phyloP scores from a whole-genome alignment of 2,329 filamentous ascomycete species.

The Cordyceps pruinosa region DNA sequence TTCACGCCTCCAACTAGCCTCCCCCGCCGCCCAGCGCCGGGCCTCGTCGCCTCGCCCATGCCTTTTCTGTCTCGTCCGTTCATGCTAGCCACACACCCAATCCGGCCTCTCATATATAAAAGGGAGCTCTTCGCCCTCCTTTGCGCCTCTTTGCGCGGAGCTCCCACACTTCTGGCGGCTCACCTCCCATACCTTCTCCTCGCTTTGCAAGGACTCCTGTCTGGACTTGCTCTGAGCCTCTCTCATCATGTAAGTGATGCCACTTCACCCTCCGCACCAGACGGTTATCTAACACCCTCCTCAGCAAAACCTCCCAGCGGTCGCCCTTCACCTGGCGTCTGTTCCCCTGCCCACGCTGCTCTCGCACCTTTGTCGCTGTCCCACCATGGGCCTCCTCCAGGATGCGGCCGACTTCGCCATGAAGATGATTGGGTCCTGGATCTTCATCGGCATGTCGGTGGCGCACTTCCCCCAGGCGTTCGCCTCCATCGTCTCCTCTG shows the following conservation, averaged over 20 bases:
- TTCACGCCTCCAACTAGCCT: neutral
- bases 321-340: too few species aligned
- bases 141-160: neutral
- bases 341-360: too few species aligned
- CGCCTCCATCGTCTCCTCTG: slow-evolving; percentile 29
- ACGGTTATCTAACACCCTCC: neutral
- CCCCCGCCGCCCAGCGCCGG: neutral
- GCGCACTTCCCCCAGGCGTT: slow-evolving; percentile 47
- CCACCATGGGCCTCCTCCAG: neutral
- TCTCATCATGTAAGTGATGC: neutral
- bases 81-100: slow-evolving; percentile 9
- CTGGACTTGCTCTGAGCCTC: too few species aligned
- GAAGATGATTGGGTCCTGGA: slow-evolving; percentile 40
- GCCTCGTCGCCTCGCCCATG: neutral
- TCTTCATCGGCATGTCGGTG: slow-evolving; percentile 44
- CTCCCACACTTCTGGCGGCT: neutral
- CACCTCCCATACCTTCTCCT: neutral
- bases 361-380: too few species aligned
- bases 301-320: neutral
- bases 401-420: slow-evolving; percentile 17
- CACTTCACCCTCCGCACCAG: neutral
- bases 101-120: slow-evolving; percentile 5
- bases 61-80: neutral
- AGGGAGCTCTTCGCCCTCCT: neutral
- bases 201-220: neutral